Conservation (phyloP, 192 early-diverging fungal species). For the Borealophlyctis nickersoniae region DNA sequence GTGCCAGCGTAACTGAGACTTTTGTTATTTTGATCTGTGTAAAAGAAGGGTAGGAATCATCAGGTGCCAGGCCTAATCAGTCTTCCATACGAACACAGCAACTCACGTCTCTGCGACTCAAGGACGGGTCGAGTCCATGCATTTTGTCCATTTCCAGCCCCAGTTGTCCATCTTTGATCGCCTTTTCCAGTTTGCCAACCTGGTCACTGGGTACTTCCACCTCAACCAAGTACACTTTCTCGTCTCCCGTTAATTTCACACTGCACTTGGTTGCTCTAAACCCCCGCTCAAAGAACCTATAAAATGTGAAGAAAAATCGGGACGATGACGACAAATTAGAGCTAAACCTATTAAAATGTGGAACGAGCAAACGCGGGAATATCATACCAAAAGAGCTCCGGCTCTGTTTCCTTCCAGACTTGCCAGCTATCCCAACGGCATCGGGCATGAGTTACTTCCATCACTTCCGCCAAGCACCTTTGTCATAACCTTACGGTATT, state of each 20-base stretch:
- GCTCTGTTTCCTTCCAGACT: slow-evolving; percentile 45
- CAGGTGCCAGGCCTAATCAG: background rate
- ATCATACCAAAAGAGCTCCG: slow-evolving; percentile 34
- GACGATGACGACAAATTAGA: background rate
- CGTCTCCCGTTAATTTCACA: slow-evolving; percentile 45
- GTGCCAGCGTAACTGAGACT: slow-evolving; percentile 39
- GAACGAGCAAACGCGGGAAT: too few relatives aligned
- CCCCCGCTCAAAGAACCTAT: slow-evolving; percentile 48
- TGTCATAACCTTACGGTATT: slow-evolving; percentile 13
- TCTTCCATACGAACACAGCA: background rate
- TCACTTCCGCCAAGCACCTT: too few relatives aligned
- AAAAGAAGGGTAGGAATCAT: background rate
- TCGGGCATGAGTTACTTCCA: too few relatives aligned
- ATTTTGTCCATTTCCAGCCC: slow-evolving; percentile 53
- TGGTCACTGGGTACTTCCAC: slow-evolving; percentile 46
- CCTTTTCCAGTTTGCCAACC: slow-evolving; percentile 40
- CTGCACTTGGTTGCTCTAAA: slow-evolving; percentile 33
- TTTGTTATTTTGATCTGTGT: slow-evolving; percentile 45
- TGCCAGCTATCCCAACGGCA: slow-evolving; percentile 38
- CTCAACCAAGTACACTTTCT: slow-evolving; percentile 44
- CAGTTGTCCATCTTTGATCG: slow-evolving; percentile 48
- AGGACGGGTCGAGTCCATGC: slow-evolving; percentile 53
- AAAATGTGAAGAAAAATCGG: slow-evolving; percentile 8
- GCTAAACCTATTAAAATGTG: too few relatives aligned
- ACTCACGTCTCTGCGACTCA: slow-evolving; percentile 43